Evolutionary conservation across 116 monocot genomes (phyloP), one percentile per base, ranked within the genome.

Genomic region (Trichopus zeylanicus): DNA sequence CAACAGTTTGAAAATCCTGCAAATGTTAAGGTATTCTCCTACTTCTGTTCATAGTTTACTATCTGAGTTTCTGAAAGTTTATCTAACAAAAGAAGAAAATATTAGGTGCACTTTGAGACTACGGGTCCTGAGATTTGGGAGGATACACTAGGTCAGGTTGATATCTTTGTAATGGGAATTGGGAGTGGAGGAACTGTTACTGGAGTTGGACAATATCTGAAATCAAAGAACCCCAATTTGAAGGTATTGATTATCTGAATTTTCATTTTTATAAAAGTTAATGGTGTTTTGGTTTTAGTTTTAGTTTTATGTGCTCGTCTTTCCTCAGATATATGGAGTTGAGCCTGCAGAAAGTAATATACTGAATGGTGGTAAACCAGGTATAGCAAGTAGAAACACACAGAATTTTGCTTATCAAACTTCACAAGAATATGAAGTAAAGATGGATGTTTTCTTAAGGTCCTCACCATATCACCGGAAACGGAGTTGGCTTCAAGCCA

Each of bases 101-200:
- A 2, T 3, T 48, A 95, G 94, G 62, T 89, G 28, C 94, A 95
- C 62, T 95, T 69, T 73, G 94, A 95, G 55, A 95, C 94, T 21
- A 95, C 86, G 35, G 94, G 94, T 20, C 93, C 93, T 21, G 93
- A 93, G 69, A 93, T 93, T 37, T 93, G 93, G 93, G 83, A 93
- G 29, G 89, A 89, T 47, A 89, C 89, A 28, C 7, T 73, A 11
- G 86, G 94, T 23, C 71, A 89, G 74, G 94, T 95, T 0, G 94
- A 95, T 48, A 83, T 95, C 37, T 89, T 95, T 58, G 84, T 95
- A 19, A 86, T 86, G 86, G 86, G 94, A 62, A 95, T 95, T 28
- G 94, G 94, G 18, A 95, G 86, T 57, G 94, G 94, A 22, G 94
- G 94, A 31, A 95, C 94, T 32, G 86, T 95, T 11, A 83, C 86